These are phyloP conservation scores for Amanita muscaria DNA, from an alignment of 768 basidiomycete genomes.

Conservation along the genomic window DNA sequence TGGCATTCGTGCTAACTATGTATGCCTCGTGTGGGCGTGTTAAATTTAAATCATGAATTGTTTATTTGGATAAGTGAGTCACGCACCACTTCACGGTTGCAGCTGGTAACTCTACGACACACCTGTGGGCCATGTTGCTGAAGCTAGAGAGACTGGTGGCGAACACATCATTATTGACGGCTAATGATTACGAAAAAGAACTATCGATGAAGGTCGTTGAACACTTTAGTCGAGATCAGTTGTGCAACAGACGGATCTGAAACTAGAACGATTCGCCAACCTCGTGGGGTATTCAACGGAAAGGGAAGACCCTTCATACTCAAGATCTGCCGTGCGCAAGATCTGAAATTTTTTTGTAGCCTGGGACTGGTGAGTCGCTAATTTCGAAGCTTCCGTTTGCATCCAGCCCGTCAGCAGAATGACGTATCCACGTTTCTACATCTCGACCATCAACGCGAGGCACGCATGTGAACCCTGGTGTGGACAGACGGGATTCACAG, in stretches of 20 bases:
- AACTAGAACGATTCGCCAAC: neutral
- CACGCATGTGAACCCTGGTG: neutral
- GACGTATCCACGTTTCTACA: constrained; percentile 2
- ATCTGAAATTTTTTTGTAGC: constrained; percentile 5
- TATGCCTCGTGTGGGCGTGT: neutral
- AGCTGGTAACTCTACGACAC: neutral
- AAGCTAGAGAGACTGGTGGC: too few relatives aligned
- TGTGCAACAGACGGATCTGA: constrained; percentile 3
- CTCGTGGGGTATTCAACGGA: constrained; percentile 2
- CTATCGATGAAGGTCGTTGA: neutral
- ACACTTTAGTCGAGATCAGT: neutral
- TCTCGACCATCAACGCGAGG: constrained; percentile 5
- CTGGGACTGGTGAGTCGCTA: neutral
- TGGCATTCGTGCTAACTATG: constrained; percentile 7
- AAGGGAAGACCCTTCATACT: constrained; percentile 2
- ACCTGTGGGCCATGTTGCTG: too few relatives aligned
- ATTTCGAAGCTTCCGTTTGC: constrained; percentile 5
- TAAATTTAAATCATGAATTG: constrained; percentile 2
- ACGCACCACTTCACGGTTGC: neutral
- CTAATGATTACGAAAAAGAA: constrained; percentile 1
- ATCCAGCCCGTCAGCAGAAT: constrained; percentile 1
- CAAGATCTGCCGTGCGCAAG: constrained; percentile 1
- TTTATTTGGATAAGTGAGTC: neutral
- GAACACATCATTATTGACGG: too few relatives aligned
- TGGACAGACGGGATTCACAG: constrained; percentile 6